These are phyloP conservation scores for Caloboletus firmus DNA, from an alignment of 1,284 basidiomycete genomes.

Conservation along the genomic window DNA sequence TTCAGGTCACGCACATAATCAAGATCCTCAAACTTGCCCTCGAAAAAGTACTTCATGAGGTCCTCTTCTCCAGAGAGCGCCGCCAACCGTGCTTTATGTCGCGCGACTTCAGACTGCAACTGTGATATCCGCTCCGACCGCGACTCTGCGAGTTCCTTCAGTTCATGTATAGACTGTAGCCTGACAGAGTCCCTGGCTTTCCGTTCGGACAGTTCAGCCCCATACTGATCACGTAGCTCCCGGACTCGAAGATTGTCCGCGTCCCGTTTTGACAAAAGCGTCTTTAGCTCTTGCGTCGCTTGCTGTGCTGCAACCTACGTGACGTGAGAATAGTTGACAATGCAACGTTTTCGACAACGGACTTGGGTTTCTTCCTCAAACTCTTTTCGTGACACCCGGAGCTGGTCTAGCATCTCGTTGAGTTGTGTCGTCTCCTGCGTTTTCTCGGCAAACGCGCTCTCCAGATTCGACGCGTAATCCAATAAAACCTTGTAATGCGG, in stretches of 20 bases:
- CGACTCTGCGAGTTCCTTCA: constrained; percentile 69
- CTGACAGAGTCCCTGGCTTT: constrained; percentile 68
- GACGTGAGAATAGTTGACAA: constrained; percentile 19
- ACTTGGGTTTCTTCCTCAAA: constrained; percentile 51
- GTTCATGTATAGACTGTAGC: constrained; percentile 65
- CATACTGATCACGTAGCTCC: constrained; percentile 76
- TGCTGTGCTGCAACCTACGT: constrained; percentile 48
- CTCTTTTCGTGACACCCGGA: constrained; percentile 43
- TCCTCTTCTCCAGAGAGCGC: constrained; percentile 73
- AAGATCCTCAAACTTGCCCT: constrained; percentile 54
- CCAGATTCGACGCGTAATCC: constrained; percentile 45
- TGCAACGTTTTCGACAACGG: constrained; percentile 19
- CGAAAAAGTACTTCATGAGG: constrained; percentile 68
- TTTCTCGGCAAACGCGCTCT: constrained; percentile 40
- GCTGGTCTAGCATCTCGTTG: constrained; percentile 42
- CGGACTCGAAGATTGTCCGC: constrained; percentile 76
- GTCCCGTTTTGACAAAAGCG: constrained; percentile 64
- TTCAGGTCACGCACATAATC: constrained; percentile 67
- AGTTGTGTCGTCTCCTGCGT: constrained; percentile 39
- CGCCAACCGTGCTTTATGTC: constrained; percentile 77
- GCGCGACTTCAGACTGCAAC: constrained; percentile 72
- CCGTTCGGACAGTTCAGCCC: constrained; percentile 72
- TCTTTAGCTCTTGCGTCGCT: constrained; percentile 55
- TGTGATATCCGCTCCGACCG: constrained; percentile 76
- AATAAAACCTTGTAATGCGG: constrained; percentile 50